A percentile compares a stretch with the other conserved stretches of the same genome.
phyloP scores from a whole-genome alignment of 2,329 filamentous ascomycete genomes.

The Epicoccum nigrum region DNA sequence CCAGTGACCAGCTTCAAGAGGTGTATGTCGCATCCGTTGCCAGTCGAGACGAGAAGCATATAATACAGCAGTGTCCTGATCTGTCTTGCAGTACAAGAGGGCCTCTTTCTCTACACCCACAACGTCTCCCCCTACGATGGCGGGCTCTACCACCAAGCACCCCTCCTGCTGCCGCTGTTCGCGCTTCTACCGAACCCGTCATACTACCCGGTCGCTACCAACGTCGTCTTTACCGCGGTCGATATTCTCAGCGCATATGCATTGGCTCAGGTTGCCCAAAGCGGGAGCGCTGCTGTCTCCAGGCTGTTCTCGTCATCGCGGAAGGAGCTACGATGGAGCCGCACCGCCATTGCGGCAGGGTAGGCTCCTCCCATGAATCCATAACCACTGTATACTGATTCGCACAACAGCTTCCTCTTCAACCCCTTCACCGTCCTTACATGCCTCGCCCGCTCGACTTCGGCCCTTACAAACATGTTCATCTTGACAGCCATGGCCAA shows the following conservation, averaged over 20 bases:
- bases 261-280: constrained; percentile 78
- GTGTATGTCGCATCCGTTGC: constrained; percentile 59
- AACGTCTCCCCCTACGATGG: constrained; percentile 98
- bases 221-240: constrained; percentile 78
- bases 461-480: constrained; percentile 85
- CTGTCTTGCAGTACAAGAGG: constrained; percentile 78
- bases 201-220: constrained; percentile 72
- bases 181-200: constrained; percentile 78
- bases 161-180: constrained; percentile 89
- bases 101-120: constrained; percentile 92
- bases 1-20: constrained; percentile 98
- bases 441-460: constrained; percentile 87
- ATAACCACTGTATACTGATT: constrained; percentile 21
- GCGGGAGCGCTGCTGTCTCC: constrained; percentile 76
- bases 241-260: constrained; percentile 85
- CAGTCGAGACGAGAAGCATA: background rate
- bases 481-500: constrained; percentile 83
- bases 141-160: constrained; percentile 78
- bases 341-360: constrained; percentile 78
- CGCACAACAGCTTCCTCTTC: constrained; percentile 75
- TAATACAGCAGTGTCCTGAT: constrained; percentile 16
- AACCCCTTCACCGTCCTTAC: constrained; percentile 93
- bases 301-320: constrained; percentile 79
- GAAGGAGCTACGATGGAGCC: constrained; percentile 74
- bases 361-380: constrained; percentile 49